Percentiles rank a stretch among this genome's conserved stretches.
Conservation (phyloP, 805 yeast species). For the Wickerhamomyces ciferrii region DNA sequence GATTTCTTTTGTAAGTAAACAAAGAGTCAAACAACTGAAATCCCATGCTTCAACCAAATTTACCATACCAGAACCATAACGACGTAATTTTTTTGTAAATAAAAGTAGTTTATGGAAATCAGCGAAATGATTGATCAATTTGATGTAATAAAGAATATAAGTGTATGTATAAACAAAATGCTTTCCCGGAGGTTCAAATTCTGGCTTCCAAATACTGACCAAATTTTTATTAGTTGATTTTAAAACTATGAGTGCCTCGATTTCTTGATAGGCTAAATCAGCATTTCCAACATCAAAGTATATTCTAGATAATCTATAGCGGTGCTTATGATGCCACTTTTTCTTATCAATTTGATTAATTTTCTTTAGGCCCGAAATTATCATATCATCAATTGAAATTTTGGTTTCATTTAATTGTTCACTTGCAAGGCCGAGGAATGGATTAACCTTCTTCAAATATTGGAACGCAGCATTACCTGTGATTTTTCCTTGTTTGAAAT, state of each 20-base stretch:
- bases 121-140: slow-evolving; percentile 42
- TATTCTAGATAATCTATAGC: slow-evolving; percentile 64
- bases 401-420: slow-evolving; percentile 13
- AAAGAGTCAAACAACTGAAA: slow-evolving; percentile 42
- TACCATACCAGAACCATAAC: slow-evolving; percentile 74
- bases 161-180: slow-evolving; percentile 76
- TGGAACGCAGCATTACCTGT: slow-evolving; percentile 31
- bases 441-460: slow-evolving; percentile 32
- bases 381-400: slow-evolving; percentile 26
- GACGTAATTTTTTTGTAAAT: slow-evolving; percentile 69
- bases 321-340: slow-evolving; percentile 90
- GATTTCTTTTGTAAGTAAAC: slow-evolving; percentile 43
- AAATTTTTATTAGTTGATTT: slow-evolving; percentile 67
- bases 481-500: slow-evolving; percentile 33
- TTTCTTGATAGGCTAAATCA: slow-evolving; percentile 54
- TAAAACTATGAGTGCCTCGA: slow-evolving; percentile 57
- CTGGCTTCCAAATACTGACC: slow-evolving; percentile 91
- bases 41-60: slow-evolving; percentile 65
- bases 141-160: slow-evolving; percentile 61
- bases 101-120: slow-evolving; percentile 57
- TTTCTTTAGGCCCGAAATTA: slow-evolving; percentile 42
- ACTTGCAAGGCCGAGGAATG: slow-evolving; percentile 18
- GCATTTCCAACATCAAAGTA: slow-evolving; percentile 44
- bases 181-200: slow-evolving; percentile 85
- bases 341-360: slow-evolving; percentile 62